Evolutionary conservation across 805 yeast genomes (phyloP).

Genomic region (Kurtzmaniella fragi): DNA sequence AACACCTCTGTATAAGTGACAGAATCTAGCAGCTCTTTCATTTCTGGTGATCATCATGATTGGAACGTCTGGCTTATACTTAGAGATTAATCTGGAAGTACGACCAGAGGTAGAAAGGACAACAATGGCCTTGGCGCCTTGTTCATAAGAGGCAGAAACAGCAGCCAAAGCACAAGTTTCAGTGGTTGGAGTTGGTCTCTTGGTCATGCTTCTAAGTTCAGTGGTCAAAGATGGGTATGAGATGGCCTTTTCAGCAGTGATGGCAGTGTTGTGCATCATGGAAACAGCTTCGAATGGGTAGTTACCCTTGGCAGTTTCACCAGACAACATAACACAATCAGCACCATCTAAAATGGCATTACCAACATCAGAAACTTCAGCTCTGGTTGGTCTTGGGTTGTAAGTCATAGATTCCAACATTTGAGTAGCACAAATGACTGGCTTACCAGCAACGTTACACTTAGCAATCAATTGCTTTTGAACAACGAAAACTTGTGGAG

Average conservation of each 20-base stretch:
- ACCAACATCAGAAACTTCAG: slow-evolving; percentile 99
- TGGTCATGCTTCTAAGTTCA: slow-evolving; percentile 81
- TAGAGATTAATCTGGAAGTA: slow-evolving; percentile 93
- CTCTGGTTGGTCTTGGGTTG: slow-evolving; percentile 99
- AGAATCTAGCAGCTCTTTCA: slow-evolving; percentile 86
- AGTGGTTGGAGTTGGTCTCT: slow-evolving; percentile 85
- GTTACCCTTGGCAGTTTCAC: slow-evolving; percentile 99
- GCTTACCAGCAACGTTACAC: slow-evolving; percentile 99
- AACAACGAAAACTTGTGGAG: slow-evolving; percentile 96
- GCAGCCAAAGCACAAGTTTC: slow-evolving; percentile 98
- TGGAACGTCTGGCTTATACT: slow-evolving; percentile 97
- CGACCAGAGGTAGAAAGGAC: slow-evolving; percentile 93
- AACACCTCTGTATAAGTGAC: slow-evolving; percentile 97
- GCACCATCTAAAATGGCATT: slow-evolving; percentile 99
- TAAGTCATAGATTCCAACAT: slow-evolving; percentile 99
- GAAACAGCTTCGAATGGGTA: slow-evolving; percentile 97
- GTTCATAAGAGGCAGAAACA: slow-evolving; percentile 94
- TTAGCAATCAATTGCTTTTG: slow-evolving; percentile 99
- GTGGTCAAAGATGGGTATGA: slow-evolving; percentile 81
- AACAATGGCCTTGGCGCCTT: slow-evolving; percentile 92
- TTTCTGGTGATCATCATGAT: slow-evolving; percentile 98
- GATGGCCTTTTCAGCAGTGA: slow-evolving; percentile 95
- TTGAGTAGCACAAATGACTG: slow-evolving; percentile 99
- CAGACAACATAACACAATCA: slow-evolving; percentile 99
- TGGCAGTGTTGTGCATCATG: slow-evolving; percentile 97